Percentiles rank a stretch among this genome's conserved stretches.
phyloP scores from a whole-genome alignment of 2,329 filamentous ascomycete genomes.

The Colletotrichum musicola region DNA sequence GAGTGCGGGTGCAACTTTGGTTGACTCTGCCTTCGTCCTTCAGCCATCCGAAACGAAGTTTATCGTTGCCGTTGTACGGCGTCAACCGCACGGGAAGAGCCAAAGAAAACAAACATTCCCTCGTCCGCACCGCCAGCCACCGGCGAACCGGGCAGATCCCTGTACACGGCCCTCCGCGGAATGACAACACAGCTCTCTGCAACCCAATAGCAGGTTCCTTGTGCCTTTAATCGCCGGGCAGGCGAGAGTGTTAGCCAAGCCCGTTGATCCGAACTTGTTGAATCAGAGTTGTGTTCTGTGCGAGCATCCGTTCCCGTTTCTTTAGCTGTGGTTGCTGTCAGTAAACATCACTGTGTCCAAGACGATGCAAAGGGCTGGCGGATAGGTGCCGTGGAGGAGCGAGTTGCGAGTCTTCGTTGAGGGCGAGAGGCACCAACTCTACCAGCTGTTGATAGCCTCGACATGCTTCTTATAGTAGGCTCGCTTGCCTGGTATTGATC shows the following conservation, averaged over 20 bases:
- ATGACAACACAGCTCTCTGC: slow-evolving; percentile 7
- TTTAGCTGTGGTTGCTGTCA: background rate
- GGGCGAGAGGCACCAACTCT: background rate
- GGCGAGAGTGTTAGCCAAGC: slow-evolving; percentile 5
- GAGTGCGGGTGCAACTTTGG: background rate
- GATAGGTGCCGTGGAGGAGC: slow-evolving; percentile 7
- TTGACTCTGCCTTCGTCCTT: background rate
- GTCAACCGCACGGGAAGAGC: slow-evolving; percentile 4
- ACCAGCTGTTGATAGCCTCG: too few relatives aligned
- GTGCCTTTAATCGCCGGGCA: background rate
- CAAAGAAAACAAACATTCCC: slow-evolving; percentile 22
- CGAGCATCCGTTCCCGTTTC: slow-evolving; percentile 1
- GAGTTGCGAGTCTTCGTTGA: slow-evolving; percentile 1
- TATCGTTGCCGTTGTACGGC: slow-evolving; percentile 9
- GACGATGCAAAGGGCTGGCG: slow-evolving; percentile 10
- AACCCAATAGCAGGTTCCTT: background rate
- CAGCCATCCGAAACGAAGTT: slow-evolving; percentile 18
- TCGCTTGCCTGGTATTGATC: too few relatives aligned
- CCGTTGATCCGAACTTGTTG: slow-evolving; percentile 15
- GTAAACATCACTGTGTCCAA: background rate
- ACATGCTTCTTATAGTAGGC: too few relatives aligned
- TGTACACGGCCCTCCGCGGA: background rate
- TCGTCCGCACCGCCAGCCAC: slow-evolving; percentile 18
- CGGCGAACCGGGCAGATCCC: slow-evolving; percentile 17
- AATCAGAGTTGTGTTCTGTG: background rate